Conservation (phyloP, 371 early-diverging fungal genomes). For the Smittium culicis region DNA sequence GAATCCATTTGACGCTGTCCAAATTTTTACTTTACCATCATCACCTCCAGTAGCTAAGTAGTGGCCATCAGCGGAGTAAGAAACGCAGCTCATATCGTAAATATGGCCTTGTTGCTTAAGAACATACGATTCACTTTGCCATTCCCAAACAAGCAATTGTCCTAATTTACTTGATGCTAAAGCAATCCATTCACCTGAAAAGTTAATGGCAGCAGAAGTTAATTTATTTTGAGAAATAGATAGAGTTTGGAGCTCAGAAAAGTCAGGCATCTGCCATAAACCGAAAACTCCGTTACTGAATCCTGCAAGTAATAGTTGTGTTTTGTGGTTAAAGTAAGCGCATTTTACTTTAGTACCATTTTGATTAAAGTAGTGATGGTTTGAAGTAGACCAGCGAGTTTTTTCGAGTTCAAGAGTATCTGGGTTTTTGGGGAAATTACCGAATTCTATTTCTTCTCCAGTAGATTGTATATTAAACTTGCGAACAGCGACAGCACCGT, state of each 20-base stretch:
- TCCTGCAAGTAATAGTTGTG: conserved; percentile 74
- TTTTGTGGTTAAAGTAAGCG: conserved; percentile 59
- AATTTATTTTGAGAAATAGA: conserved; percentile 90
- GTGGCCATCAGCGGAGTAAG: conserved; percentile 90
- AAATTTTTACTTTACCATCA: conserved; percentile 93
- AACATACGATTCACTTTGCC: conserved; percentile 96
- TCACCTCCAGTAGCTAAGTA: conserved; percentile 90
- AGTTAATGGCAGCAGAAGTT: conserved; percentile 71
- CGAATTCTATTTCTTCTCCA: conserved; percentile 28
- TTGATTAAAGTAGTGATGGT: conserved; percentile 23
- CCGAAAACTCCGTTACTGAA: conserved; percentile 90
- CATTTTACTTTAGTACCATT: conserved; percentile 55
- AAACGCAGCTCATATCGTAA: conserved; percentile 76
- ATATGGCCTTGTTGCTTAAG: conserved; percentile 96
- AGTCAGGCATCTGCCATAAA: conserved; percentile 81
- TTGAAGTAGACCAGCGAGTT: conserved; percentile 19
- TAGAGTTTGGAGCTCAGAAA: conserved; percentile 23
- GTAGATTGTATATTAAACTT: conserved; percentile 37
- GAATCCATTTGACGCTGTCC: conserved; percentile 89
- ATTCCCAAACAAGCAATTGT: conserved; percentile 97
- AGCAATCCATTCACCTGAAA: conserved; percentile 93
- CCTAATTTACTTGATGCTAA: conserved; percentile 83
- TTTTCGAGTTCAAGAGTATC: conserved; percentile 12
- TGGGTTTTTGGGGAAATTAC: conserved; percentile 27
- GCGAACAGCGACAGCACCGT: conserved; percentile 83